Percentiles rank a stretch among this genome's conserved stretches.
Conservation (phyloP, 176 grass and related monocot genomes). For the Carex littledalei region DNA sequence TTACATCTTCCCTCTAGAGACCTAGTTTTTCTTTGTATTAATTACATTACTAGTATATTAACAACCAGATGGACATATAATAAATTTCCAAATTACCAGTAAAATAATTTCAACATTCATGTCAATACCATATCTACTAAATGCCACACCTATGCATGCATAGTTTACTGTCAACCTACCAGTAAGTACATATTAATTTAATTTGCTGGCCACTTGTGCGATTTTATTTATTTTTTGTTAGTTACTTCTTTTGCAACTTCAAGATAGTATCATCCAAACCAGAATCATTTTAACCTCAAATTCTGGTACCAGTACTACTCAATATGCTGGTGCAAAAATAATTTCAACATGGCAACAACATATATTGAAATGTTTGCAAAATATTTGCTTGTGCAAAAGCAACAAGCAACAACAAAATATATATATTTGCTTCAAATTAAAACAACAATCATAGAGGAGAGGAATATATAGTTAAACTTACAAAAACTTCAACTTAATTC, state of each 20-base stretch:
- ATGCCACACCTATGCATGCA: background rate
- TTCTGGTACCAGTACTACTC: background rate
- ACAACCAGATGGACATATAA: background rate
- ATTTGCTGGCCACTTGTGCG: background rate
- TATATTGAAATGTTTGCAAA: too few species aligned
- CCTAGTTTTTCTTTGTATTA: background rate
- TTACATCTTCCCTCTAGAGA: background rate
- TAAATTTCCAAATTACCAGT: background rate
- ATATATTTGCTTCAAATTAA: too few species aligned
- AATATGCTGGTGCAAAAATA: too few species aligned
- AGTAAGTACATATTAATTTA: background rate
- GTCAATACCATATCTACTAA: background rate
- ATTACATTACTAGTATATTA: too few species aligned
- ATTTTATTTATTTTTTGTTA: background rate
- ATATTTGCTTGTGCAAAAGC: too few species aligned
- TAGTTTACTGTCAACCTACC: background rate
- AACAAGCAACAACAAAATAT: too few species aligned
- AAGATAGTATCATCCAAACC: background rate
- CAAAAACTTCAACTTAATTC: too few species aligned
- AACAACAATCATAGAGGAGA: too few species aligned
- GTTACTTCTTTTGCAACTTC: background rate
- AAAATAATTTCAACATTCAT: conserved; percentile 3
- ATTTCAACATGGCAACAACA: too few species aligned
- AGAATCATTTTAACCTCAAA: conserved; percentile 1
- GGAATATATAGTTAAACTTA: too few species aligned